These are phyloP conservation scores for Flaveria trinervia DNA, from an alignment of 129 eudicot species.

Conservation along the genomic window DNA sequence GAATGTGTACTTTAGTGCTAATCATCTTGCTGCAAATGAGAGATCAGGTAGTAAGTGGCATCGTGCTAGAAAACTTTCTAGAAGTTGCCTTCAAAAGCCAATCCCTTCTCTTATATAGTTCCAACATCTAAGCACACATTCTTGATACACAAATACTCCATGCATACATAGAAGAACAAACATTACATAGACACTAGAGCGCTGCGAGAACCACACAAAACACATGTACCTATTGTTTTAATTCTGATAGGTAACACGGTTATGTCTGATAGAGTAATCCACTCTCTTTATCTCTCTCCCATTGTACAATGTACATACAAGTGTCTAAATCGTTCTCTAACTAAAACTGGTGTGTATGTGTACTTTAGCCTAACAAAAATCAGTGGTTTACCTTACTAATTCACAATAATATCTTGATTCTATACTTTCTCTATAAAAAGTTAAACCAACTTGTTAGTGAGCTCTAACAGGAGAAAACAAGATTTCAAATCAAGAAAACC, in stretches of 20 bases:
- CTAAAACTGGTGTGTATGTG: neutral
- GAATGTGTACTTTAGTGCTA: conserved; percentile 6
- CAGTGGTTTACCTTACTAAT: neutral
- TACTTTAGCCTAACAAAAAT: neutral
- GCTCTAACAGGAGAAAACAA: neutral
- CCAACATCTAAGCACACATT: neutral
- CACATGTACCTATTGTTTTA: neutral
- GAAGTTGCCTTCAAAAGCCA: neutral
- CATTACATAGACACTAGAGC: neutral
- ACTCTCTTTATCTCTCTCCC: neutral
- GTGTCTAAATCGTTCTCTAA: neutral
- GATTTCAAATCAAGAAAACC: neutral
- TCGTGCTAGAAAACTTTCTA: neutral
- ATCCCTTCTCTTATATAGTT: neutral
- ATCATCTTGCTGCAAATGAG: neutral
- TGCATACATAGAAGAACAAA: neutral
- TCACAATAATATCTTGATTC: conserved; percentile 11
- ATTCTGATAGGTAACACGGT: neutral
- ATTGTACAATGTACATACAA: neutral
- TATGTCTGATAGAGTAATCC: neutral
- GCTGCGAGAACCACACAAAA: neutral
- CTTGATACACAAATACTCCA: neutral
- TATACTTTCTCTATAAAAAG: neutral
- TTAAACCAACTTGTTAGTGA: neutral
- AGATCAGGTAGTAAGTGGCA: neutral